Evolutionary conservation across 129 eudicot species (phyloP), one percentile per base, ranked within the genome.

Genomic region (Tagetes erecta): DNA sequence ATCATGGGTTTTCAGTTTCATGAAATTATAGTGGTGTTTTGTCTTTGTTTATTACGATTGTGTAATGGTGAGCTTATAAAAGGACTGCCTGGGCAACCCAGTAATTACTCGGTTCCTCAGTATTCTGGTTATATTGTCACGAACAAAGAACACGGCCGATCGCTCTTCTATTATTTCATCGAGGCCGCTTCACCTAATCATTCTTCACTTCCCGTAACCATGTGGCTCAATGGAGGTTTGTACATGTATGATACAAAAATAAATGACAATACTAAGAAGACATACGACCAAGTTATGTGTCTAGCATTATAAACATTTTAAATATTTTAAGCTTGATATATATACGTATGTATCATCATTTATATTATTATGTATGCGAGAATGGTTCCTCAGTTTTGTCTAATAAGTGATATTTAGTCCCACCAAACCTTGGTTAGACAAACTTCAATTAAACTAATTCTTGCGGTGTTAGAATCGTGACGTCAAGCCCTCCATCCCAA

Each of bases 151-250:
- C 78, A 86, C 3, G 83, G 84, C 5, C 74, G 83, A 44, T 80
- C 87, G 63, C 77, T 86, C 44, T 86, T 86, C 75, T 86, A 86
- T 55, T 86, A 86, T 64, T 86, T 86, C 42, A 79, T 81, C 4
- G 76, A 86, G 68, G 85, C 91, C 5, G 77, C 78, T 58, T 56
- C 75, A 31, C 67, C 53, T 51, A 58, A 76, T 37, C 84, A 78
- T 46, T 52, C 74, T 41, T 74, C 86, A 13, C 78, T 72, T 53
- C 87, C 91, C 27, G 63, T 86, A 33, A 78, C 84, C 44, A 38
- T 86, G n/a, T 86, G 91, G 91, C 81, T 86, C 70, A 86, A 86
- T 80, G 91, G 91, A 86, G 91, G 91, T 86, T 69, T 27, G 30
- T 55, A 44, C 49, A 44, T 44, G 8, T 44, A 20, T 20, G 27